Evolutionary conservation across 768 basidiomycete species (phyloP), one percentile per base, ranked within the genome.

Genomic region (Mrakia frigida): DNA sequence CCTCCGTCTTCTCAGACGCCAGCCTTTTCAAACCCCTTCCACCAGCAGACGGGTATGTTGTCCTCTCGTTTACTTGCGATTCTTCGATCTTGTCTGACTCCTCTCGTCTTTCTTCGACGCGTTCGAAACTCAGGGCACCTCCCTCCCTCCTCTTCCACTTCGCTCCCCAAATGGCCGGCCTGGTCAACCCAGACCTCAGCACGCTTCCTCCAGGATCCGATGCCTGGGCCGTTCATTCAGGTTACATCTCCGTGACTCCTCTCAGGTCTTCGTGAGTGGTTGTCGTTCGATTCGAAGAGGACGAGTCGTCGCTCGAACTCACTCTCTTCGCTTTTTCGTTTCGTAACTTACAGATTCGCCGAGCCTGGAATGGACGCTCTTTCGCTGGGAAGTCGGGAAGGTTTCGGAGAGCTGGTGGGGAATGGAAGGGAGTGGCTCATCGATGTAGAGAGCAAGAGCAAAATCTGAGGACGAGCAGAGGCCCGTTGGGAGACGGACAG

Each of bases 401-500:
- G 60, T 10, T 35, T 52, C 3, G 76, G 76, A 13, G 35, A 73
- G 65, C 28, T n/a, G 14, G 23, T 41, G 14, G 76, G 76, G 9
- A 16, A 65, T 3, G 76, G 76, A 16, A 63, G 73, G 28, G 76
- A 77, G 43, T 77, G 76, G 76, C 25, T 74, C 33, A 50, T 77
- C 25, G 70, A 73, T 28, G 53, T 71, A 14, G 69, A 35, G 63
- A 65, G 35, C 63, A 37, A 65, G 63, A 65, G 31, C 65, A 39
- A 41, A 31, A 63, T 63, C 31, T 63, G 31, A 63, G n/a, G n/a
- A 41, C 18, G 39, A 39, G 23, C 6, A 23, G 35, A 5, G 65
- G 1, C 21, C 39, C 35, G 37, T 68, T 39, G 21, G 65, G 2
- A 6, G 6, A 35, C 46, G 31, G 63, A 65, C n/a, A 11, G 9